Base-by-base conservation (phyloP, 768 basidiomycete genomes). In the Lactarius psammicola region DNA sequence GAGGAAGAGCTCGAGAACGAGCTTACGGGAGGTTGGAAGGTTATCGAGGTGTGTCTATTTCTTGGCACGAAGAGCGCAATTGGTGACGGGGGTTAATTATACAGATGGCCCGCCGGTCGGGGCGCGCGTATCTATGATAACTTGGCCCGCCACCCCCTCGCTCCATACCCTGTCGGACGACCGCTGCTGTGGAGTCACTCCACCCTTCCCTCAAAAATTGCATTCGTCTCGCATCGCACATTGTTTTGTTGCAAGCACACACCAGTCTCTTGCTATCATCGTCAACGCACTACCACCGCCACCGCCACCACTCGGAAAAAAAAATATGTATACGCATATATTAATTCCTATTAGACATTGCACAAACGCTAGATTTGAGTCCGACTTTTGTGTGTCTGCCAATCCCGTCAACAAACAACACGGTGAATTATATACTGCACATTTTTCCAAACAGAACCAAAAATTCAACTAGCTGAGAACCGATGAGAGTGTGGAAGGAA, bases 11-110 rank as follows among this genome's bases (percentile, higher is more conserved):
- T 98, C 68, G 87, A 87, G 33, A 92, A 98, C 74, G 92, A 95
- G 75, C 81, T 97, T 54, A 99, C 97, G 0, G 95, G 93, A 51
- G 97, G 97, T 15, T 99, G 97, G 96, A 98, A 98, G 77, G 86
- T 98, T 60, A 84, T 98, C 31, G 96, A 98, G 87, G 94, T 95
- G 74, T 59, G 85, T 78, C 18, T 38, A 38, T n/a, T 49, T 49
- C 3, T 6, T n/a, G 23, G 23, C 33, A 28, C 20, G 46, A 18
- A 20, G 13, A 42, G 3, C 56, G 30, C 54, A 64, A 51, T 26
- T 63, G 17, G 65, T 72, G 40, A 54, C n/a, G 56, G 23, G n/a
- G 13, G 67, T 7, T 31, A 58, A 17, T n/a, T n/a, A n/a, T 59
- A 2, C 57, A 83, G 83, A 84, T 84, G 82, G 83, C 78, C 7